Conservation (phyloP, 805 yeast species). For the Komagataella pseudopastoris region DNA sequence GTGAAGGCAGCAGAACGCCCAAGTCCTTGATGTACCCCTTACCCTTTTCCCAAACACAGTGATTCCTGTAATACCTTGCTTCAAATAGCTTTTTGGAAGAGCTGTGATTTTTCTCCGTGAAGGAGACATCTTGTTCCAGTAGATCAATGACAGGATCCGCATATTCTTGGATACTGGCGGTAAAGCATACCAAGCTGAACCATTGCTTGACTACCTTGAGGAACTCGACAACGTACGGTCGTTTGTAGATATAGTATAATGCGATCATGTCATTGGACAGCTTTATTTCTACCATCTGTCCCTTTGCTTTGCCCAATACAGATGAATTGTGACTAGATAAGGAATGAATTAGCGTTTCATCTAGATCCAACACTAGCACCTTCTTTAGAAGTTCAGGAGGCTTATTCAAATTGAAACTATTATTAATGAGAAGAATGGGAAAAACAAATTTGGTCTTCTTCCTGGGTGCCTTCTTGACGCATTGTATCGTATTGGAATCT, state of each 20-base stretch:
- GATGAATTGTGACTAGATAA: slow-evolving; percentile 47
- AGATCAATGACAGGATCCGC: slow-evolving; percentile 96
- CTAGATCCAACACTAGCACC: slow-evolving; percentile 76
- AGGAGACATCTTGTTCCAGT: slow-evolving; percentile 51
- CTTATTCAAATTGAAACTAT: slow-evolving; percentile 13
- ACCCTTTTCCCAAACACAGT: slow-evolving; percentile 67
- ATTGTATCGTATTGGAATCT: not conserved
- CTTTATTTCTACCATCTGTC: slow-evolving; percentile 74
- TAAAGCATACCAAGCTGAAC: slow-evolving; percentile 84
- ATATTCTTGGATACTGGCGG: slow-evolving; percentile 88
- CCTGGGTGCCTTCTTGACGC: slow-evolving; percentile 7
- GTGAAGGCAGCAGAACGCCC: slow-evolving; percentile 11
- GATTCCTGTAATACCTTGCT: slow-evolving; percentile 60
- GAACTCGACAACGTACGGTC: slow-evolving; percentile 86
- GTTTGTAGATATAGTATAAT: slow-evolving; percentile 76
- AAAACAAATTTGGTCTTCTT: slow-evolving; percentile 14
- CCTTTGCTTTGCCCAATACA: slow-evolving; percentile 26
- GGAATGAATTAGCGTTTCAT: slow-evolving; percentile 91
- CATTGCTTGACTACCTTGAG: slow-evolving; percentile 66
- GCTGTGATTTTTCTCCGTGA: slow-evolving; percentile 10
- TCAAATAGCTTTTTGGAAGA: slow-evolving; percentile 24
- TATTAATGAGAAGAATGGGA: slow-evolving; percentile 19
- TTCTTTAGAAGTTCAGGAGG: slow-evolving; percentile 27
- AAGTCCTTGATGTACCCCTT: slow-evolving; percentile 81
- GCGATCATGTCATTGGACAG: slow-evolving; percentile 57